Base-by-base conservation (phyloP, 2,329 filamentous ascomycete species). In the Saccharata proteae region DNA sequence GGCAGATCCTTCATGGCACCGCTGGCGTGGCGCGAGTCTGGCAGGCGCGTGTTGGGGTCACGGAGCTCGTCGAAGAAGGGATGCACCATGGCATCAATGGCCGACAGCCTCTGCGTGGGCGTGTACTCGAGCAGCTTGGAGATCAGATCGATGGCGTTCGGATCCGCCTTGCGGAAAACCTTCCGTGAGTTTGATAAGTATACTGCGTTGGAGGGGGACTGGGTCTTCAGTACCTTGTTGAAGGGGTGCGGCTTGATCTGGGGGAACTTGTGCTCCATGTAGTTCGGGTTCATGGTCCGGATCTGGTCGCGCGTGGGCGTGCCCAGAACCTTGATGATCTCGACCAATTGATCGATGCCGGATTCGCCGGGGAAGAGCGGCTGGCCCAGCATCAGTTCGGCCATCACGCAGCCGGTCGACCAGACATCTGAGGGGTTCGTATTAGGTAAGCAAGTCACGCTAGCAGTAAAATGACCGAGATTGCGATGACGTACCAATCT, bases 211-310 rank as follows among this genome's bases (percentile, higher is more conserved):
- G 17, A 38, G 18, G 22, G 30, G 16, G 25, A 23, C 32, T 8
- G 23, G 20, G 30, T 23, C 38, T 38, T 49, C 43, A 46, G 50
- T 30, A 76, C 73, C 73, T 96, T 96, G 65, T 81, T 92, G 69
- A 98, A 98, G 16, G 90, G 90, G 53, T 98, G 90, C 36, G 90
- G 90, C 68, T 98, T 98, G 67, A 98, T 98, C 61, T 98, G 90
- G 28, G 90, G 90, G 62, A 98, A 98, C 66, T 96, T 96, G 67
- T 98, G 90, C 65, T 98, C 90, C 90, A 98, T 98, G 62, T 98
- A 98, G 62, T 98, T 98, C 37, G 90, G 90, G 61, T 98, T 98
- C 90, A 98, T 98, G 43, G 90, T 98, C 46, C 90, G 82, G 51
- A 98, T 98, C 61, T 98, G 90, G 58, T 98, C 90, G 42, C 90